phyloP scores from a whole-genome alignment of 2,329 filamentous ascomycete species.

The Zasmidium angulare region DNA sequence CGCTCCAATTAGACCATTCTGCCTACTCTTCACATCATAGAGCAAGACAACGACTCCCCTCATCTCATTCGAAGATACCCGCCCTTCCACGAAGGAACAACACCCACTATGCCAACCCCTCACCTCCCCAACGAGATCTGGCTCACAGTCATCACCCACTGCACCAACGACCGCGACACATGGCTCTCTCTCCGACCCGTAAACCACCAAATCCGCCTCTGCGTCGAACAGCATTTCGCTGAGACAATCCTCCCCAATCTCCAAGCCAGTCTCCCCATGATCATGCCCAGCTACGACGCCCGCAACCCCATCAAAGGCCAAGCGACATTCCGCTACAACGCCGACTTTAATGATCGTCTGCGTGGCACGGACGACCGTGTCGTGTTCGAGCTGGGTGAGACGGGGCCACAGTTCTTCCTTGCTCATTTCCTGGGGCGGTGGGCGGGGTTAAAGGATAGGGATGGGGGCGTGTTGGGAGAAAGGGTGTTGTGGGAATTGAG shows the following conservation, averaged over 20 bases:
- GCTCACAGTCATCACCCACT: constrained; percentile 8
- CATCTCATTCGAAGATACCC: neutral
- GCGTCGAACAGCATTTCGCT: constrained; percentile 19
- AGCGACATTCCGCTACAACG: constrained; percentile 8
- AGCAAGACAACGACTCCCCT: neutral
- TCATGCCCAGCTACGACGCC: constrained; percentile 16
- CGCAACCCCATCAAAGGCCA: constrained; percentile 12
- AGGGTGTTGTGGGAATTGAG: neutral
- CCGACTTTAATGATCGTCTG: neutral
- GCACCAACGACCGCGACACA: neutral
- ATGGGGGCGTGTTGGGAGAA: neutral
- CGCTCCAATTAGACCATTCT: too few species aligned
- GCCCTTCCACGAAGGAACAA: neutral
- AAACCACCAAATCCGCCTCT: constrained; percentile 11
- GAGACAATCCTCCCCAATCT: constrained; percentile 6
- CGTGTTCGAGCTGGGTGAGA: constrained; percentile 4
- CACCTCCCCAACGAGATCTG: constrained; percentile 17
- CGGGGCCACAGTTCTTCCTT: constrained; percentile 1
- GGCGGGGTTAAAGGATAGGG: constrained; percentile 3
- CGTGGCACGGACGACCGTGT: neutral
- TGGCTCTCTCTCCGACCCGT: constrained; percentile 11
- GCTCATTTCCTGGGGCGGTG: constrained; percentile 11
- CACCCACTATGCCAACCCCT: neutral
- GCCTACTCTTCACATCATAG: too few species aligned
- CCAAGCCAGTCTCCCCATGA: constrained; percentile 13